Percentiles rank a stretch among this genome's conserved stretches.
phyloP scores from a whole-genome alignment of 148 eudicot species.

The Vaccinium myrtillus region DNA sequence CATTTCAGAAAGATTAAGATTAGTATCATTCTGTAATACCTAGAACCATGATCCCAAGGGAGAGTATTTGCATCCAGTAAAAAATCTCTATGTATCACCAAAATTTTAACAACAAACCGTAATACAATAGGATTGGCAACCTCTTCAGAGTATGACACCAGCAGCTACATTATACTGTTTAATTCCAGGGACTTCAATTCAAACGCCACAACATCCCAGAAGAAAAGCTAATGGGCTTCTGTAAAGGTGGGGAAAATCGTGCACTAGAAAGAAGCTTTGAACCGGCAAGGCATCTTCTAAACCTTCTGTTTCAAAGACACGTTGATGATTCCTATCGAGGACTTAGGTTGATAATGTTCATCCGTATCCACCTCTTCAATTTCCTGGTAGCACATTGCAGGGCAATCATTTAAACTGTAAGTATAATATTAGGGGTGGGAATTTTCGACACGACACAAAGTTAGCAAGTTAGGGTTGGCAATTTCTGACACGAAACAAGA shows the following conservation, averaged over 20 bases:
- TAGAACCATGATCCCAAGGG: neutral
- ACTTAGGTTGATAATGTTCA: slow-evolving; percentile 81
- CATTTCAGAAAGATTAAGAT: neutral
- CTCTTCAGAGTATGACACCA: neutral
- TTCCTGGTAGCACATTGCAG: slow-evolving; percentile 52
- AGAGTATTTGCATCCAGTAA: neutral
- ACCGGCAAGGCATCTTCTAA: slow-evolving; percentile 19
- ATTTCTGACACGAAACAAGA: too few species aligned
- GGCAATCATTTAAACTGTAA: neutral
- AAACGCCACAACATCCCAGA: slow-evolving; percentile 4
- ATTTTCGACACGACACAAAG: too few species aligned
- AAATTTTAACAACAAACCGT: neutral
- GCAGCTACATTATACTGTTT: neutral
- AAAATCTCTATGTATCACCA: neutral
- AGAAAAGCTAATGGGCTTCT: neutral
- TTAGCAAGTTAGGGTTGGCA: too few species aligned
- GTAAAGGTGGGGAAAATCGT: neutral
- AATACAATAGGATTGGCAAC: slow-evolving; percentile 1
- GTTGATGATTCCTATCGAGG: slow-evolving; percentile 63
- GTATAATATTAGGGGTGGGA: neutral
- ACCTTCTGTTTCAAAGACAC: slow-evolving; percentile 67
- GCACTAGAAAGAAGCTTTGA: neutral
- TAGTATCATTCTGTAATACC: neutral
- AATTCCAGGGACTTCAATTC: slow-evolving; percentile 2
- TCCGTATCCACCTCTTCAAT: slow-evolving; percentile 97